phyloP scores from a whole-genome alignment of 2,329 filamentous ascomycete genomes.

The Gremmenia infestans region DNA sequence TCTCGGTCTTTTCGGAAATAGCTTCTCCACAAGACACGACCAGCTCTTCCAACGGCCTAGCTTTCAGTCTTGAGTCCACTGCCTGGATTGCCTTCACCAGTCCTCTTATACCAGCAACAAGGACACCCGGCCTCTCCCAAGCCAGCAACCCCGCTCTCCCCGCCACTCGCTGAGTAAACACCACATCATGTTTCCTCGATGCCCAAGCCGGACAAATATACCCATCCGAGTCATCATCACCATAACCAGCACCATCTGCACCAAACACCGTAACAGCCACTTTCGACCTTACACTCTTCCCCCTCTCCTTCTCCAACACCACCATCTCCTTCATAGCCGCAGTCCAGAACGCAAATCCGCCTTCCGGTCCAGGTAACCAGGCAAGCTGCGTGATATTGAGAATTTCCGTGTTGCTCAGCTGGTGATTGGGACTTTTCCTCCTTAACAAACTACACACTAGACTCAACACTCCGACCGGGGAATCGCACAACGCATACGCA shows the following conservation, averaged over 20 bases:
- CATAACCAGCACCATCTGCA: constrained; percentile 6
- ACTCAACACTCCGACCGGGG: constrained; percentile 52
- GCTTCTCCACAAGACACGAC: constrained; percentile 8
- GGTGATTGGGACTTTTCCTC: constrained; percentile 35
- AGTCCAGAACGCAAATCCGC: constrained; percentile 52
- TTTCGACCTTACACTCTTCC: constrained; percentile 2
- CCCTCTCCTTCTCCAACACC: constrained; percentile 4
- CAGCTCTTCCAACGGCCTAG: constrained; percentile 17
- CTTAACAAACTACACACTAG: constrained; percentile 47
- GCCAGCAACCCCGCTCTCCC: constrained; percentile 20
- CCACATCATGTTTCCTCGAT: constrained; percentile 15
- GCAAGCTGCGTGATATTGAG: constrained; percentile 57
- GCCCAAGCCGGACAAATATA: constrained; percentile 28
- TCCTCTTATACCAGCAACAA: constrained; percentile 23
- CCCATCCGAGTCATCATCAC: not conserved
- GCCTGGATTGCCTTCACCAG: constrained; percentile 17
- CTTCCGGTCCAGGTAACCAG: constrained; percentile 63
- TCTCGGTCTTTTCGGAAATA: constrained; percentile 5
- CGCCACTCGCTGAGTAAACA: constrained; percentile 22
- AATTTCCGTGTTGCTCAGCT: constrained; percentile 47
- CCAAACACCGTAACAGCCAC: constrained; percentile 25
- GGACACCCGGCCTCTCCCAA: constrained; percentile 21
- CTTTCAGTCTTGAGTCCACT: constrained; percentile 17
- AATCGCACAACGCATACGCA: constrained; percentile 57
- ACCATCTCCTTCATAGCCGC: constrained; percentile 19